Evolutionary conservation across 78 protist genomes (phyloP), one percentile per base, ranked within the genome.

Genomic region (Dictyostelium citrinum): DNA sequence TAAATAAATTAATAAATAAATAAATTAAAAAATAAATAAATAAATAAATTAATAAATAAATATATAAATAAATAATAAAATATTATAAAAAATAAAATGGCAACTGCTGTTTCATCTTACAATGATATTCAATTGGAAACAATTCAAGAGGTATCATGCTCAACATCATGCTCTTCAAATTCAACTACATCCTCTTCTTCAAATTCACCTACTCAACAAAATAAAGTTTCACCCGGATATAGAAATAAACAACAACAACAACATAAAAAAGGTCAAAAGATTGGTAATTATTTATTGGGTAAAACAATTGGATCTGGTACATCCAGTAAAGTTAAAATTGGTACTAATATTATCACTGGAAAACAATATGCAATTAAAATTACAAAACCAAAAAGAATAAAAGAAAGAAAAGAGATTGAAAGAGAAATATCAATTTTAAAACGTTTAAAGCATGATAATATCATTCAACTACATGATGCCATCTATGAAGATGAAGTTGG

Each of bases 261-360:
- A 55, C 84, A 55, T 75, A 80, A 82, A 82, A 75, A 75, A 82
- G 90, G 76, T 17, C 81, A 91, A 74, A 82, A 67, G 71, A 82
- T 91, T 27, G 95, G 95, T 2, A 79, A 83, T 20, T 91, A 91
- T 72, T 17, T 91, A 16, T 45, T 91, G 17, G 95, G 95, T 11
- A 91, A 91, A 71, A 91, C 95, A 1, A 78, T 91, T 78, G 95
- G 95, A 41, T 84, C 90, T 4, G 95, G 95, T 6, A 84, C 95
- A 7, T 76, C 82, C 2, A 84, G 95, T 55, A 91, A 91, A 76
- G 95, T 91, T 6, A 91, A 91, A n/a, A 79, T 83, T 17, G 95
- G 91, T 24, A 91, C 95, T 5, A 31, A 91, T 71, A 68, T 84
- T 11, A 37, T 17, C 0, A 83, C 95, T 49, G 91, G 90, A 8